Evolutionary conservation across 306 rosid species (phyloP).

Genomic region (Trifolium repens): DNA sequence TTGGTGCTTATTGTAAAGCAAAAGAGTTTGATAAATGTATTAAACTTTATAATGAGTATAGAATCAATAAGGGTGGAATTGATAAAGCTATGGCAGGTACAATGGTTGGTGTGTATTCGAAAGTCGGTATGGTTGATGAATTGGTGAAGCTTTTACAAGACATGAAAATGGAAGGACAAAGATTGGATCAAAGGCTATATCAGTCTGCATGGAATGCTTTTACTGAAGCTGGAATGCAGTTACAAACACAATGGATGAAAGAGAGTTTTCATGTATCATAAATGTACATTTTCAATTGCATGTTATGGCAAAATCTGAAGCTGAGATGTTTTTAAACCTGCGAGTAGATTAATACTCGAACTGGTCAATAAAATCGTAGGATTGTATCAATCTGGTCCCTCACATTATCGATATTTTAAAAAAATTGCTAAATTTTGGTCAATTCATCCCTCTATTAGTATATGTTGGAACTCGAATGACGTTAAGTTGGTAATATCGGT

Average conservation of each 20-base stretch:
- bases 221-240: slow-evolving; percentile 67
- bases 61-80: slow-evolving; percentile 62
- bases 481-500: not conserved
- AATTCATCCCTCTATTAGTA: not conserved
- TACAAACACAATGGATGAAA: slow-evolving; percentile 65
- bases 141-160: slow-evolving; percentile 68
- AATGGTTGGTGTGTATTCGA: slow-evolving; percentile 75
- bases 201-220: slow-evolving; percentile 71
- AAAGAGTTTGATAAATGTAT: slow-evolving; percentile 59
- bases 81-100: slow-evolving; percentile 75
- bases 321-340: slow-evolving; percentile 11
- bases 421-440: not conserved
- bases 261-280: slow-evolving; percentile 46
- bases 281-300: slow-evolving; percentile 7
- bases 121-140: slow-evolving; percentile 57
- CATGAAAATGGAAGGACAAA: slow-evolving; percentile 67
- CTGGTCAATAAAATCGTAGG: not conserved
- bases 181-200: slow-evolving; percentile 66
- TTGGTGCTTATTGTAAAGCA: slow-evolving; percentile 64
- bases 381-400: not conserved
- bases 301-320: slow-evolving; percentile 23
- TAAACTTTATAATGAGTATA: slow-evolving; percentile 56
- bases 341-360: not conserved
- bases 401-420: slow-evolving; percentile 4
- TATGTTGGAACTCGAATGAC: not conserved